Evolutionary conservation across 768 basidiomycete genomes (phyloP).

Genomic region (Boletus insuetus): DNA sequence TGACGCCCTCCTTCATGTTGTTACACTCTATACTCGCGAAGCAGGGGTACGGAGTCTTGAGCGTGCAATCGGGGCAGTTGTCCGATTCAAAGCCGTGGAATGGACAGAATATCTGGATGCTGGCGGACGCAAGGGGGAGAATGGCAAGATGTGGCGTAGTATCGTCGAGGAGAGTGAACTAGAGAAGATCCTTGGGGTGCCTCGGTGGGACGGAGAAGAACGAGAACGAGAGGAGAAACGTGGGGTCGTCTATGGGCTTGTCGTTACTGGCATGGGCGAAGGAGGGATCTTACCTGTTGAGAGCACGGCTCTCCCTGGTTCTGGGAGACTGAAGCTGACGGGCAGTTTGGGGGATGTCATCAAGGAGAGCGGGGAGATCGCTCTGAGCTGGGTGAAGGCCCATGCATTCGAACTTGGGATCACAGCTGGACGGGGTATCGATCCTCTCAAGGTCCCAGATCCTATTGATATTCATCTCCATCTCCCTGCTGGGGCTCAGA

Average conservation of each 20-base stretch:
- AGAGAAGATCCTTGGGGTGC: constrained; percentile 81
- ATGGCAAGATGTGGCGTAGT: constrained; percentile 47
- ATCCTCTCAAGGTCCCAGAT: constrained; percentile 72
- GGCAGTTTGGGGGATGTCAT: constrained; percentile 89
- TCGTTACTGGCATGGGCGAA: constrained; percentile 86
- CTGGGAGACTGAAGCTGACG: constrained; percentile 71
- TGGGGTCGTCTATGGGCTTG: constrained; percentile 82
- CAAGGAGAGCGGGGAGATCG: constrained; percentile 87
- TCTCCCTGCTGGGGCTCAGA: constrained; percentile 85
- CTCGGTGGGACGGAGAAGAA: constrained; percentile 79
- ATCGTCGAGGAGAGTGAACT: constrained; percentile 67
- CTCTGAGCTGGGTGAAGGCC: constrained; percentile 89
- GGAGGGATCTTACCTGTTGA: constrained; percentile 86
- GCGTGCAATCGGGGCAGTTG: constrained; percentile 82
- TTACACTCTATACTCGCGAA: constrained; percentile 82
- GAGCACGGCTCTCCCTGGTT: constrained; percentile 73
- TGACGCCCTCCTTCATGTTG: constrained; percentile 66
- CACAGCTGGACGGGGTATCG: constrained; percentile 64
- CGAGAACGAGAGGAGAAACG: constrained; percentile 67
- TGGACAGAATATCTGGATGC: constrained; percentile 64
- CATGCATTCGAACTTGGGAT: constrained; percentile 79
- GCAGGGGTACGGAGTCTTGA: constrained; percentile 92
- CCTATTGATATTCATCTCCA: constrained; percentile 85
- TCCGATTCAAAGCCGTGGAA: constrained; percentile 89
- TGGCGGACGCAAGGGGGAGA: constrained; percentile 17